Evolutionary conservation across 2,329 filamentous ascomycete species (phyloP), one percentile per base, ranked within the genome.

Genomic region (Aspergillus nomiae): DNA sequence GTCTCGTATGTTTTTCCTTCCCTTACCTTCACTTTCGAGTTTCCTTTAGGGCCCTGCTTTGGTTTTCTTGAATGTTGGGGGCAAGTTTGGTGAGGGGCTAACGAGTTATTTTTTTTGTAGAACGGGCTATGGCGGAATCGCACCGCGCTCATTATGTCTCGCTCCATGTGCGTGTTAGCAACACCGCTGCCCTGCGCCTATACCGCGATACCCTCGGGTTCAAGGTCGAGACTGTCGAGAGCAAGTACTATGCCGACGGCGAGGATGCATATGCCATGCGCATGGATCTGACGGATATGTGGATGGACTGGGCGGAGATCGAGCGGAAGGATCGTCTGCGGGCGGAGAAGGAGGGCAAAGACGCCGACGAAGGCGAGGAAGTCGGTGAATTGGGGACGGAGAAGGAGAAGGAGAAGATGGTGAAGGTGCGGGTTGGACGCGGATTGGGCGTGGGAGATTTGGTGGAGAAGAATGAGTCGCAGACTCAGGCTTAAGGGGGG

Each of bases 221-320:
- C 84, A 87, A 89, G 75, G 91, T 92, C 69, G 92, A 95, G 68
- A 95, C 93, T 55, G 69, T 80, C 41, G 78, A 80, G 67, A 71
- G 73, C 65, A 80, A 78, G 67, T 80, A 80, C 72, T 99, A 99
- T 77, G 95, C 95, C 62, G 95, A 99, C 78, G 94, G 94, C 64
- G 95, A 99, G 82, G 92, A 99, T 82, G 95, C 95, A 43, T 97
- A 89, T 76, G 91, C 89, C 75, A 99, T 99, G 95, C 89, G 89
- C 66, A 91, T 97, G 77, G 90, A 98, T 73, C 85, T 99, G 75
- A 82, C 66, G 73, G 68, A 56, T 67, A 79, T 74, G 77, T 83
- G 74, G 79, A 74, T 77, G 41, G 80, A 83, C 58, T 78, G 69
- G 82, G 80, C 82, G 61, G 80, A 83, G 62, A 76, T 84, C 53